These are phyloP conservation scores for Aspergillus ellipticus DNA, from an alignment of 495 filamentous ascomycete genomes.

Conservation along the genomic window DNA sequence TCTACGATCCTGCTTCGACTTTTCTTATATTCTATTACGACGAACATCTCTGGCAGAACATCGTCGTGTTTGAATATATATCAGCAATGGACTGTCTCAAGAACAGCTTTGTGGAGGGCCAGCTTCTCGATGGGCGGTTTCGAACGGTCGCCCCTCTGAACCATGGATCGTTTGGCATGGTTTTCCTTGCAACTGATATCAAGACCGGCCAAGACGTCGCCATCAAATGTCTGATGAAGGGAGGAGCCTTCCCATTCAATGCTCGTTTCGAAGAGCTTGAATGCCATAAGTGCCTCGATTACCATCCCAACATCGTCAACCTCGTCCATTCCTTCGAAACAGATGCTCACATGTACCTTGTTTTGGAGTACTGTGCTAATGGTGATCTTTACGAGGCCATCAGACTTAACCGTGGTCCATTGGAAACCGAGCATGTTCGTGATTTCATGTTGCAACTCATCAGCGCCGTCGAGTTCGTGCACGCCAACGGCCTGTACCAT, in stretches of 20 bases:
- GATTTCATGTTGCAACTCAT: slow-evolving; percentile 95
- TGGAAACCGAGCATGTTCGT: slow-evolving; percentile 93
- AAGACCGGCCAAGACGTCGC: slow-evolving; percentile 74
- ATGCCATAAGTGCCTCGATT: slow-evolving; percentile 72
- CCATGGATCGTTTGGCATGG: slow-evolving; percentile 97
- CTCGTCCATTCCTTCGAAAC: slow-evolving; percentile 90
- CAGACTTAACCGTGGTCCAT: slow-evolving; percentile 75
- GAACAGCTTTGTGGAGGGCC: slow-evolving; percentile 67
- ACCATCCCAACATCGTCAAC: slow-evolving; percentile 91
- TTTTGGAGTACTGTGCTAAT: slow-evolving; percentile 93
- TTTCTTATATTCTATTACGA: slow-evolving; percentile 2
- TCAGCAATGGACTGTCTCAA: slow-evolving; percentile 73
- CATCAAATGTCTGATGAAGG: slow-evolving; percentile 90
- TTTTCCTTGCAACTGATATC: slow-evolving; percentile 84
- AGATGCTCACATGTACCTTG: slow-evolving; percentile 80
- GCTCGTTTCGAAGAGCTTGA: slow-evolving; percentile 84
- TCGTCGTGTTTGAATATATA: slow-evolving; percentile 10
- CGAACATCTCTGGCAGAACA: slow-evolving; percentile 32
- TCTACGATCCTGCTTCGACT: background rate
- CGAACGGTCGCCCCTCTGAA: slow-evolving; percentile 90
- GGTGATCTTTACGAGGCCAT: slow-evolving; percentile 98
- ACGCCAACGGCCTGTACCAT: slow-evolving; percentile 87
- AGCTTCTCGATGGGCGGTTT: slow-evolving; percentile 80
- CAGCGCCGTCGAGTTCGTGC: slow-evolving; percentile 85
- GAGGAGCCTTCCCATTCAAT: slow-evolving; percentile 59